These are phyloP conservation scores for Auricularia auricula-judae DNA, from an alignment of 768 basidiomycete genomes.

Conservation along the genomic window DNA sequence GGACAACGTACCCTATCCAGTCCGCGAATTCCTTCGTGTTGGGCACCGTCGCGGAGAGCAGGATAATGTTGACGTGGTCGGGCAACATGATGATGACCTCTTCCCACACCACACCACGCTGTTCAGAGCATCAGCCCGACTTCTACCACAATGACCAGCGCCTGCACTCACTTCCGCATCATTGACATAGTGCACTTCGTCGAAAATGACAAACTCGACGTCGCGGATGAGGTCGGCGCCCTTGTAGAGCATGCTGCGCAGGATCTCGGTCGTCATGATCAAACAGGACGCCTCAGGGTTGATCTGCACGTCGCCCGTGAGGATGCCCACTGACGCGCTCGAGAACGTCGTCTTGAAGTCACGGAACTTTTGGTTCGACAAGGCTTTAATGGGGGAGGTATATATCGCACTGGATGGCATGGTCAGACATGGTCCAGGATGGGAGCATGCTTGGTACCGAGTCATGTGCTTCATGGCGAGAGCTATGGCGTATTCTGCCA, in stretches of 20 bases:
- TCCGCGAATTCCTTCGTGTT: slow-evolving; percentile 98
- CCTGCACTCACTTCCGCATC: slow-evolving; percentile 73
- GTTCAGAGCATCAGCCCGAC: slow-evolving; percentile 1
- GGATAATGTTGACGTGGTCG: slow-evolving; percentile 95
- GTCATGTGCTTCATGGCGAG: slow-evolving; percentile 98
- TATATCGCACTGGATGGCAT: slow-evolving; percentile 71
- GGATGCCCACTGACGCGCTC: slow-evolving; percentile 81
- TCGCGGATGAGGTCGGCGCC: slow-evolving; percentile 97
- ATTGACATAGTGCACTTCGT: slow-evolving; percentile 99
- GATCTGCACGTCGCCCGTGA: slow-evolving; percentile 93
- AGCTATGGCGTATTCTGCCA: slow-evolving; percentile 97
- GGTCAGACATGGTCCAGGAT: neutral
- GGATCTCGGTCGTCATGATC: slow-evolving; percentile 96
- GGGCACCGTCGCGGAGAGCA: slow-evolving; percentile 94
- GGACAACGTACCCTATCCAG: slow-evolving; percentile 82
- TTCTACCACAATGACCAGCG: neutral
- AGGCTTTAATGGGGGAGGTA: slow-evolving; percentile 95
- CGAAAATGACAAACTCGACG: slow-evolving; percentile 98
- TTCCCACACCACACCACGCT: slow-evolving; percentile 99
- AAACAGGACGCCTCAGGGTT: slow-evolving; percentile 96
- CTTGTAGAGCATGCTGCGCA: slow-evolving; percentile 97
- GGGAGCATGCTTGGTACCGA: slow-evolving; percentile 37
- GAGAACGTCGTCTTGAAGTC: slow-evolving; percentile 98
- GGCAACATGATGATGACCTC: slow-evolving; percentile 99
- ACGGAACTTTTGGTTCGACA: slow-evolving; percentile 97